Evolutionary conservation across 257 asterid genomes (phyloP), one percentile per base, ranked within the genome.

Genomic region (Solanum appendiculatum): DNA sequence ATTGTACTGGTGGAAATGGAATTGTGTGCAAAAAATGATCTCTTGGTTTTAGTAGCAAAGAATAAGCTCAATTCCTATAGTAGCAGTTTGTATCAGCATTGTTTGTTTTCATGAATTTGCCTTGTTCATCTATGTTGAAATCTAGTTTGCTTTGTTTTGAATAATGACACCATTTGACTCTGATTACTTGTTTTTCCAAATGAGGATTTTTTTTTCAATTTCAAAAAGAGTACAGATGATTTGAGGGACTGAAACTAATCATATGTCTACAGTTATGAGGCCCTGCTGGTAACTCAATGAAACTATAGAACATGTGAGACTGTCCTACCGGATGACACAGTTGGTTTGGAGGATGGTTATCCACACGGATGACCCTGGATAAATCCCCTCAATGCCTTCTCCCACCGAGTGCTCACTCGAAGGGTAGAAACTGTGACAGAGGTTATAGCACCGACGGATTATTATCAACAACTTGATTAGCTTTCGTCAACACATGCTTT

Each of bases 21-120:
- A 39, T 86, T 4, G 85, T 77, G 42, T 86, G 88, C 77, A 86
- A 86, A 81, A 86, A 86, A 8, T 86, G 86, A 77, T 18, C 9
- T 9, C 51, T 58, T 3, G 9, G 8, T 82, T 14, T 20, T 81
- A 29, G 2, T 70, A 70, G 33, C 16, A 12, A 77, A 44, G 13
- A 42, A 78, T 48, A 78, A 78, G 63, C 16, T 25, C 25, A 78
- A 15, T 27, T 44, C 63, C 60, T 44, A 44, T 78, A 10, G 20
- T 27, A 15, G 14, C 63, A 44, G 84, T 7, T 78, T 78, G 84
- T 44, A 44, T 44, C 14, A 25, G 39, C 63, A 7, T 7, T 44
- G 63, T 78, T 78, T 78, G 27, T 44, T 78, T 25, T 29, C 63
- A 42, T 25, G 7, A 78, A 78, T 78, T 1, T 36, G 10, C 9